These are phyloP conservation scores for Eleusine coracana DNA, from an alignment of 176 grass and related monocot species.

Conservation along the genomic window DNA sequence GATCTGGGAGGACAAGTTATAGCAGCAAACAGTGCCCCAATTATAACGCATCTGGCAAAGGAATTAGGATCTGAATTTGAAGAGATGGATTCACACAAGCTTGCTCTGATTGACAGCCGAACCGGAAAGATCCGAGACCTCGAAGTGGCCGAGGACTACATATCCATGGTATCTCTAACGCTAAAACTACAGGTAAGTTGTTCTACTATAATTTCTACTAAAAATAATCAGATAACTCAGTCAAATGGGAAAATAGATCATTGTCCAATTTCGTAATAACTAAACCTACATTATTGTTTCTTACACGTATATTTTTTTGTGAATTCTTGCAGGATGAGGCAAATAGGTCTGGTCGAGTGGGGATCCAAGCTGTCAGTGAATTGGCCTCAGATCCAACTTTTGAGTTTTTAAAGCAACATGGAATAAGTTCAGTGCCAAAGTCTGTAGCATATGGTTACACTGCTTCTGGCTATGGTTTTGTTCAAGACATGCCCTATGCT, in stretches of 20 bases:
- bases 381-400: slow-evolving; percentile 65
- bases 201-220: slow-evolving; percentile 21
- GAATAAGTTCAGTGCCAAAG: slow-evolving; percentile 70
- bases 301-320: slow-evolving; percentile 3
- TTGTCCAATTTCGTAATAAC: background rate
- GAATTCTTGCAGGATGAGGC: slow-evolving; percentile 65
- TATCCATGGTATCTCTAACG: slow-evolving; percentile 69
- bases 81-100: slow-evolving; percentile 74
- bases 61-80: slow-evolving; percentile 76
- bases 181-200: slow-evolving; percentile 62
- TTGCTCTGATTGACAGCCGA: slow-evolving; percentile 69
- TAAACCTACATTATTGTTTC: background rate
- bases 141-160: slow-evolving; percentile 78
- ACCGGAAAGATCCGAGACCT: slow-evolving; percentile 63
- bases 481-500: slow-evolving; percentile 89
- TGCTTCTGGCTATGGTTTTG: slow-evolving; percentile 81
- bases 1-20: slow-evolving; percentile 83
- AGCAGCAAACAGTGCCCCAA: slow-evolving; percentile 83
- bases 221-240: slow-evolving; percentile 13
- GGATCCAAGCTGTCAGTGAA: slow-evolving; percentile 57
- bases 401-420: slow-evolving; percentile 61
- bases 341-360: slow-evolving; percentile 51
- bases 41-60: slow-evolving; percentile 75
- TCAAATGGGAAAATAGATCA: slow-evolving; percentile 12
- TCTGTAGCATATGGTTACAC: slow-evolving; percentile 81